Base-by-base conservation (phyloP, 2,329 filamentous ascomycete species). In the Trichoderma atroviride region DNA sequence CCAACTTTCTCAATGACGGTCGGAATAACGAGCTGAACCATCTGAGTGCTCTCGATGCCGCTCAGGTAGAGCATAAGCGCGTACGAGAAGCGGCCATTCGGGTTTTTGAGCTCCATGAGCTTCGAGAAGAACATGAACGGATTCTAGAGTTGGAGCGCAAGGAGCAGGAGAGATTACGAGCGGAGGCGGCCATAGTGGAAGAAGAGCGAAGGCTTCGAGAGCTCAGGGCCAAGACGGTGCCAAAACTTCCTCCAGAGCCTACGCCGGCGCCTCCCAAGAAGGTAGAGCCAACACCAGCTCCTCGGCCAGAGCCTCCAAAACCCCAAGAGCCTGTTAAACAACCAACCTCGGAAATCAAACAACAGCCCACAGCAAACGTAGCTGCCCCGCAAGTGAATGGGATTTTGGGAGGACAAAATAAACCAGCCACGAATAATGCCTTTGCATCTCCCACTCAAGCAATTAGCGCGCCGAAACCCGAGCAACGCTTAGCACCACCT, bases 61-160 rank as follows among this genome's bases (percentile, higher is more conserved):
- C 90, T 4, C 87, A 88, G 60, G 83, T 84, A 16, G 87, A 91
- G 75, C 92, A 94, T 77, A 87, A 91, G 47, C 84, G 87, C 33
- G 86, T 95, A 13, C 84, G 85, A 33, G 79, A 84, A 66, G 79
- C 79, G 35, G 86, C 86, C 9, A 77, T 86, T 43, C 79, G 81
- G 19, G 83, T 83, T 7, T 84, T 81, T 68, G 79, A 85, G 70
- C 77, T 85, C 52, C 81, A 87, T 69, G 79, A 84, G 70, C 74
- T 84, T 19, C 77, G 83, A 63, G 79, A 84, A 71, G 80, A 85
- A 71, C 79, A 83, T 70, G 75, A 79, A 43, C 78, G 80, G 14
- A 81, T 86, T 57, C 66, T 80, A 31, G 80, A 82, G 55, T 79
- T 82, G 65, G 83, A 86, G 74, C 79, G 80, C 52, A 79, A 79